Evolutionary conservation across 371 early-diverging fungal species (phyloP), one percentile per base, ranked within the genome.

Genomic region (Blastocladiella emersonii): DNA sequence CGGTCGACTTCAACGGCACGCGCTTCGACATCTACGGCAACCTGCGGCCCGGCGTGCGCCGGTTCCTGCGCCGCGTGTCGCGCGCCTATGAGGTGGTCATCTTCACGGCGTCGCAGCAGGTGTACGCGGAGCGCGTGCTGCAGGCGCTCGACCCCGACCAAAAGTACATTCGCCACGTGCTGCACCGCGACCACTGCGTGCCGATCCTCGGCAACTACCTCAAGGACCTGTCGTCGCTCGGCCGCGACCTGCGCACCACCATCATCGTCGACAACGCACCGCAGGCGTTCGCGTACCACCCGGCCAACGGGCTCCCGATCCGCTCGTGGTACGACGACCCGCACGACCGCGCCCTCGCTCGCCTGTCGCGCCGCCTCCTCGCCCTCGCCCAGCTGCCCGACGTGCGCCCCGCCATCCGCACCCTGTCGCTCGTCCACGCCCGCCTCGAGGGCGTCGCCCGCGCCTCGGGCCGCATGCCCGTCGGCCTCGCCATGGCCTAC

Each of bases 31-130:
- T 85, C 37, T 73, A 66, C 55, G 85, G 82, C 32, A 68, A 73
- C 15, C 61, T 74, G 56, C 71, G 79, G 10, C 83, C 76, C 3
- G 67, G 70, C n/a, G 71, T 64, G 62, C 67, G 64, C 55, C 70
- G 78, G 66, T 83, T 83, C 43, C 30, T 51, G 53, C 53, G 30
- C 34, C 63, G 64, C 59, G 80, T 72, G 44, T 75, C 85, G 53
- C 57, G 68, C 61, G 68, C 73, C 55, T 88, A 84, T 62, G 89
- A 88, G 65, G 77, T 88, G 5, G 82, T 88, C 32, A 75, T 89
- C 1, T 88, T 89, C 61, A 88, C 89, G 6, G 89, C 89, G 8
- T 80, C 81, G 36, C 84, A 84, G 72, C 80, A 82, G 57, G 72
- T 77, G 19, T 88, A 88, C 64, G 89, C 86, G 8, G 80, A 85